Percentiles rank a stretch among this genome's conserved stretches.
Evolutionary conservation across 2,329 filamentous ascomycete genomes (phyloP).

Genomic region (Pezicula carpinea): DNA sequence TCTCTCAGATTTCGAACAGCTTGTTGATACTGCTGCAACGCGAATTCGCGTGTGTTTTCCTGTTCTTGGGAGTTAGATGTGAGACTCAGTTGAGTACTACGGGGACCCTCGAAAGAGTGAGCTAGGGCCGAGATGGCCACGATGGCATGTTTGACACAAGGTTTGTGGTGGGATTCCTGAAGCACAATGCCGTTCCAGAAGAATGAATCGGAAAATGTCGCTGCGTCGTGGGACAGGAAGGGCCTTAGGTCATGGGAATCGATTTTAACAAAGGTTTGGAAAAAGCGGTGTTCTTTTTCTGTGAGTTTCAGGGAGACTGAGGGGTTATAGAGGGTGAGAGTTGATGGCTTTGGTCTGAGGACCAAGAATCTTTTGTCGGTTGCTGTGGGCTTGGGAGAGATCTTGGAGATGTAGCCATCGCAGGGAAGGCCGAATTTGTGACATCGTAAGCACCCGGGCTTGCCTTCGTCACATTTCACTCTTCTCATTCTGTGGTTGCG

Average conservation of each 20-base stretch:
- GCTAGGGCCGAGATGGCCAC: conserved; percentile 21
- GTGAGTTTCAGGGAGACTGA: conserved; percentile 3
- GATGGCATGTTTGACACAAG: conserved; percentile 22
- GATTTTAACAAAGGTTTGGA: conserved; percentile 15
- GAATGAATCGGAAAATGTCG: conserved; percentile 38
- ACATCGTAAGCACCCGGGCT: conserved; percentile 6
- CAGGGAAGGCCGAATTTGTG: conserved; percentile 4
- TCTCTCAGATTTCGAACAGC: conserved; percentile 19
- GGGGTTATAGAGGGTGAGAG: too few species aligned
- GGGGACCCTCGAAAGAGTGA: conserved; percentile 7
- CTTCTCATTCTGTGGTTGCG: conserved; percentile 8
- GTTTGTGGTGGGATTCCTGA: conserved; percentile 11
- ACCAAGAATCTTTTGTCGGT: too few species aligned
- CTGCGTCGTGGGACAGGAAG: conserved; percentile 7
- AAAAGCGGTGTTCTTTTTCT: conserved; percentile 18
- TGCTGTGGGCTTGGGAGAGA: too few species aligned
- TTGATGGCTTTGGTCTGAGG: too few species aligned
- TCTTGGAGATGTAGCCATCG: conserved; percentile 6
- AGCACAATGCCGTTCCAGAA: conserved; percentile 35
- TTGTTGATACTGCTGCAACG: conserved; percentile 22
- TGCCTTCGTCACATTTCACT: conserved; percentile 10
- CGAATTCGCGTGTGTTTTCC: conserved; percentile 12
- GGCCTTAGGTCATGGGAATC: too few species aligned
- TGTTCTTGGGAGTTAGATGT: conserved; percentile 3
- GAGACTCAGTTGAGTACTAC: conserved; percentile 9